Conservation (phyloP, 2,329 filamentous ascomycete species). For the Colletotrichum sp. region DNA sequence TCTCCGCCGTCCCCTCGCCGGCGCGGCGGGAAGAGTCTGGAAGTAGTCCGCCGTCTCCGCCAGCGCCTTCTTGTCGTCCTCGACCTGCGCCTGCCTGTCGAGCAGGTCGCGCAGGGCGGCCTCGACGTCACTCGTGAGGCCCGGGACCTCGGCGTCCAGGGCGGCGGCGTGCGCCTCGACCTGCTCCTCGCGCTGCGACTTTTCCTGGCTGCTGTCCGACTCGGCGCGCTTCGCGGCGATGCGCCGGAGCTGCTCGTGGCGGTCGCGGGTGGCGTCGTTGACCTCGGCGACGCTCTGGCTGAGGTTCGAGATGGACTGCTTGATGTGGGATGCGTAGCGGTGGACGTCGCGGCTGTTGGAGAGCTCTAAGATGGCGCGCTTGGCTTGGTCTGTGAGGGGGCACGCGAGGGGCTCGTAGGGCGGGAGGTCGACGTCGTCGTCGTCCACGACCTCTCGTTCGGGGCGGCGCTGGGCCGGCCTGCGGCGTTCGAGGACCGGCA, state of each 20-base stretch:
- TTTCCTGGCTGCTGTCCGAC: conserved; percentile 34
- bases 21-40: conserved; percentile 4
- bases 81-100: conserved; percentile 52
- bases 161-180: conserved; percentile 43
- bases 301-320: conserved; percentile 47
- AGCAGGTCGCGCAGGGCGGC: conserved; percentile 51
- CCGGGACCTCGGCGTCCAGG: conserved; percentile 44
- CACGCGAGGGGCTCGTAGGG: conserved; percentile 54
- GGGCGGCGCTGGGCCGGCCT: conserved; percentile 10
- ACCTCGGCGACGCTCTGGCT: conserved; percentile 50
- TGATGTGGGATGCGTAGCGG: conserved; percentile 51
- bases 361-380: conserved; percentile 47
- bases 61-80: conserved; percentile 51
- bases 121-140: conserved; percentile 51
- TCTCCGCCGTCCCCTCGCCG: background rate
- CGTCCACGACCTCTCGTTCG: conserved; percentile 1
- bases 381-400: conserved; percentile 44
- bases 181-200: conserved; percentile 38
- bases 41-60: conserved; percentile 31
- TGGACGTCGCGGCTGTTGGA: conserved; percentile 43
- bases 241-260: conserved; percentile 36
- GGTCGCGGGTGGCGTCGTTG: conserved; percentile 50
- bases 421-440: conserved; percentile 40
- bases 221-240: conserved; percentile 39
- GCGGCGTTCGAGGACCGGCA: conserved; percentile 15